A percentile compares a stretch with the other conserved stretches of the same genome.
These are phyloP conservation scores for Thermothelomyces thermophilus DNA, from an alignment of 2,329 filamentous ascomycete genomes.

Conservation along the genomic window DNA sequence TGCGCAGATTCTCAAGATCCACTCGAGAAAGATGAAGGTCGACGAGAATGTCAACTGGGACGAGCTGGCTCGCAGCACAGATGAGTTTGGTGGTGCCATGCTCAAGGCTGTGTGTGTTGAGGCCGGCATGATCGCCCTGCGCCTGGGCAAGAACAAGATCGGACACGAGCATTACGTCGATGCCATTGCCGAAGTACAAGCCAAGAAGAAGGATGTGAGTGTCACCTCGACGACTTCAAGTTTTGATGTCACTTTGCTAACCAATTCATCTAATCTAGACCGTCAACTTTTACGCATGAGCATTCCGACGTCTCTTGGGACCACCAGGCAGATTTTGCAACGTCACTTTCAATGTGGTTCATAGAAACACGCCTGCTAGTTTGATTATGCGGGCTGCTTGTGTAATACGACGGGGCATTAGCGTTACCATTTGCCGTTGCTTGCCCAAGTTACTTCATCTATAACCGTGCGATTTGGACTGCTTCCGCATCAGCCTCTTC, in stretches of 20 bases:
- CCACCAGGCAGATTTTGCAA: not conserved
- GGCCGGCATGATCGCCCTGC: conserved; percentile 96
- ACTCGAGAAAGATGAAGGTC: conserved; percentile 97
- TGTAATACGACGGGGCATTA: conserved; percentile 16
- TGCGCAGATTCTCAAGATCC: conserved; percentile 94
- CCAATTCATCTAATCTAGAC: conserved; percentile 21
- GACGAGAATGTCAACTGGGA: conserved; percentile 92
- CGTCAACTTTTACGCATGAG: conserved; percentile 36
- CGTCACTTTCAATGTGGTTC: conserved; percentile 3
- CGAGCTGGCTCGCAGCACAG: conserved; percentile 90
- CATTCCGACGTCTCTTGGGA: not conserved
- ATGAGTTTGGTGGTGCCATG: conserved; percentile 97
- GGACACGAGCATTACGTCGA: conserved; percentile 98
- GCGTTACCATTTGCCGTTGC: conserved; percentile 2
- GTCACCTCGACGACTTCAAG: not conserved
- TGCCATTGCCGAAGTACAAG: conserved; percentile 91
- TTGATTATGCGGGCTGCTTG: conserved; percentile 17
- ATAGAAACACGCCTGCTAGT: conserved; percentile 12
- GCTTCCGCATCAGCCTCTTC: too few relatives aligned
- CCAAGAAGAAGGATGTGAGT: conserved; percentile 85
- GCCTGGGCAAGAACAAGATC: conserved; percentile 92
- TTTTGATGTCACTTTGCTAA: conserved; percentile 4
- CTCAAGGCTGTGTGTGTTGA: conserved; percentile 98
- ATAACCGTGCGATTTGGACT: not conserved
- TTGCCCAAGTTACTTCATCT: not conserved